These are phyloP conservation scores for Helotiales sp. DNA, from an alignment of 2,329 filamentous ascomycete genomes.

Conservation along the genomic window DNA sequence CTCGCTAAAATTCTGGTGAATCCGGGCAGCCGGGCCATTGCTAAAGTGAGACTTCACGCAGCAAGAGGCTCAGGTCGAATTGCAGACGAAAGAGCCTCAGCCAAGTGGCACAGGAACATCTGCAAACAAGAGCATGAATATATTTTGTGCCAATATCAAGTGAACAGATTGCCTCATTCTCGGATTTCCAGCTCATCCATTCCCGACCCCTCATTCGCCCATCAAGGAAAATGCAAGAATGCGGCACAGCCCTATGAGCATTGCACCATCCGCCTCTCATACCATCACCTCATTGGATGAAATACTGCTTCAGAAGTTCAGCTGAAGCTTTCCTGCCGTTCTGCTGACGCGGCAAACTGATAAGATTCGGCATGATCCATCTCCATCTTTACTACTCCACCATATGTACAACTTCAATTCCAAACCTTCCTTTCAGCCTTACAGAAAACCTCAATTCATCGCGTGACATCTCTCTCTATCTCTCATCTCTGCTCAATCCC, in stretches of 20 bases:
- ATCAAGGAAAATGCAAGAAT: not conserved
- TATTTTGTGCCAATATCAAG: not conserved
- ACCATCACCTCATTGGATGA: not conserved
- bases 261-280: not conserved
- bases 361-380: conserved; percentile 16
- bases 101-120: not conserved
- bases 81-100: too few species aligned
- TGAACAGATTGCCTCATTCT: not conserved
- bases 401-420: conserved; percentile 5
- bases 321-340: not conserved
- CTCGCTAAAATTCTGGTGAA: too few species aligned
- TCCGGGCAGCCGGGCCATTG: too few species aligned
- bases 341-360: conserved; percentile 19
- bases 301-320: not conserved
- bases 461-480: not conserved
- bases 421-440: not conserved
- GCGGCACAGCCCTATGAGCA: conserved; percentile 2
- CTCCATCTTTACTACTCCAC: conserved; percentile 7
- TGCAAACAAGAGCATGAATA: not conserved
- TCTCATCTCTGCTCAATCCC: not conserved
- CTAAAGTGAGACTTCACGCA: too few species aligned
- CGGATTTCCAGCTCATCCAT: not conserved
- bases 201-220: conserved; percentile 1
- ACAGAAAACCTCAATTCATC: not conserved
- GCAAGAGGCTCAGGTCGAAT: too few species aligned